A percentile compares a stretch with the other conserved stretches of the same genome.
Evolutionary conservation across 352 stramenopile species (phyloP).

Genomic region (Pelagophyceae sp.): DNA sequence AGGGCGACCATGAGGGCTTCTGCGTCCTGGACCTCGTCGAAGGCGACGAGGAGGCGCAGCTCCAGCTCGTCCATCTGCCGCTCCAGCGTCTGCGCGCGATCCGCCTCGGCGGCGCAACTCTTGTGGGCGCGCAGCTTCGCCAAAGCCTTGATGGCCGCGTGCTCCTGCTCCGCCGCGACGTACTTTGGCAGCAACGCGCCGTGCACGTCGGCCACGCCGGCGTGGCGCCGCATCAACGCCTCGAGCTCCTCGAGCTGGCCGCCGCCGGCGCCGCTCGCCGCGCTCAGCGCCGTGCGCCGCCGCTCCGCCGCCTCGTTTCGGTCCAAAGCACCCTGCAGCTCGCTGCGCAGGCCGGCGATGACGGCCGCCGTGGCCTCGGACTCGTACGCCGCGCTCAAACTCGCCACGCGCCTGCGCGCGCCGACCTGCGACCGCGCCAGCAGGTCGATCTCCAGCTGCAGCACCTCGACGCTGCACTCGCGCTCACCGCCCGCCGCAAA

Average conservation of each 20-base stretch:
- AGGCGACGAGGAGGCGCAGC: background rate
- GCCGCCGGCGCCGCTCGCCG: background rate
- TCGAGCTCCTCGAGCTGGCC: conserved; percentile 12
- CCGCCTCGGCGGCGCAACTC: no score
- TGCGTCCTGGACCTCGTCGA: background rate
- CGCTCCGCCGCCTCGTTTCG: background rate
- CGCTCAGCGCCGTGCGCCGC: background rate
- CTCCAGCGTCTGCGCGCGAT: background rate
- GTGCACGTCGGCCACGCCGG: background rate
- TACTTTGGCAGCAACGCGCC: conserved; percentile 4
- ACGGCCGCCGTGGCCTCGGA: background rate
- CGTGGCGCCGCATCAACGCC: background rate
- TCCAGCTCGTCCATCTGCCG: background rate
- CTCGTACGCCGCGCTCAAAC: background rate
- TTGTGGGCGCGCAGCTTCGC: no score
- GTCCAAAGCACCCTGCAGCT: background rate
- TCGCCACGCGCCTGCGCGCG: background rate
- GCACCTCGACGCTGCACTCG: background rate
- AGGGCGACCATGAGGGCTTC: background rate
- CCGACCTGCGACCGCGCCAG: background rate
- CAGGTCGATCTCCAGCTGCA: background rate
- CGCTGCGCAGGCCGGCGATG: background rate
- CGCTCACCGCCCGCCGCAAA: background rate
- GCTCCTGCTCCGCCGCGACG: background rate
- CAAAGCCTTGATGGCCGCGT: background rate